Conservation (phyloP, 768 basidiomycete species). For the Boletus pseudopeckii region DNA sequence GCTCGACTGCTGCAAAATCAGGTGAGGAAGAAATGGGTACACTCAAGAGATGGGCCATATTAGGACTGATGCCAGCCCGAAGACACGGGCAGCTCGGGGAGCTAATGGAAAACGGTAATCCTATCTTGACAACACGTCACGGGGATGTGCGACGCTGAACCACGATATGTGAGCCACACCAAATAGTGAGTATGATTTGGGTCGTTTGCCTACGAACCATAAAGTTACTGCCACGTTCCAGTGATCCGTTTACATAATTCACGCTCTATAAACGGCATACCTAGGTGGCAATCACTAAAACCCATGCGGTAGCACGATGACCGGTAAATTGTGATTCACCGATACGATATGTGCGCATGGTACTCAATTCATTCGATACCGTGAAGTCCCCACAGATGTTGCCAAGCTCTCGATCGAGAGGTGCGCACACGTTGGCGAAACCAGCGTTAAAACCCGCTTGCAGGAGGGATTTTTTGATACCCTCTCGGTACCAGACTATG, state of each 20-base stretch:
- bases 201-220: neutral
- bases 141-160: neutral
- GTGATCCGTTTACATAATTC: neutral
- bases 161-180: neutral
- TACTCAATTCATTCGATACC: neutral
- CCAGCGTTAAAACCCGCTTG: constrained; percentile 91
- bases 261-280: neutral
- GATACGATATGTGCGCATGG: neutral
- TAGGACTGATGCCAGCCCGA: neutral
- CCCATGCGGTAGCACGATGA: neutral
- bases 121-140: neutral
- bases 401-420: constrained; percentile 70
- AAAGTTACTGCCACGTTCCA: neutral
- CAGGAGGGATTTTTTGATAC: constrained; percentile 82
- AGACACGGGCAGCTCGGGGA: neutral
- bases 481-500: constrained; percentile 90
- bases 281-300: neutral
- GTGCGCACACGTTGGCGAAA: constrained; percentile 68
- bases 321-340: neutral
- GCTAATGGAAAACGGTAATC: neutral
- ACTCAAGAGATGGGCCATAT: neutral
- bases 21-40: neutral
- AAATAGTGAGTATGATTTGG: neutral
- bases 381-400: too few relatives aligned
- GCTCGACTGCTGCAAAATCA: neutral